Conservation (phyloP, 495 filamentous ascomycete species). For the Emericellopsis terricola region DNA sequence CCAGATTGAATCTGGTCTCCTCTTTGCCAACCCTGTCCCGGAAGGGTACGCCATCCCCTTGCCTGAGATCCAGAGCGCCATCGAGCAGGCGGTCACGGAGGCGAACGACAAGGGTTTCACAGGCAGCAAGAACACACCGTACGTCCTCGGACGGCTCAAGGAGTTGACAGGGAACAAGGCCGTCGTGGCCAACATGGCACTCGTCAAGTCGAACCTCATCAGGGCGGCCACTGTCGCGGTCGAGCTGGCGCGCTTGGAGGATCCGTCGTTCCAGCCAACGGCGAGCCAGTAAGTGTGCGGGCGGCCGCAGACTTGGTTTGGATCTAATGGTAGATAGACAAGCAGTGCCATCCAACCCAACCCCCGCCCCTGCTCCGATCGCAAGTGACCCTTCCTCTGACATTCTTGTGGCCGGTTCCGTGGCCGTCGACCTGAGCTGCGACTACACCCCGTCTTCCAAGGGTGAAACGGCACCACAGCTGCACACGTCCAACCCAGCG, state of each 20-base stretch:
- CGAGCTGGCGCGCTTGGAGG: constrained; percentile 44
- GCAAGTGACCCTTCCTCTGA: constrained; percentile 20
- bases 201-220: constrained; percentile 66
- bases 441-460: constrained; percentile 30
- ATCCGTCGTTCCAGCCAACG: not conserved
- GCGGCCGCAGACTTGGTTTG: too few species aligned
- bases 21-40: constrained; percentile 82
- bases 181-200: constrained; percentile 53
- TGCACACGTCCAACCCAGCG: constrained; percentile 77
- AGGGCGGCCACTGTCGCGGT: constrained; percentile 64
- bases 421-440: constrained; percentile 78
- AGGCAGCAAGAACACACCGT: constrained; percentile 78
- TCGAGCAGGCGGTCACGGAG: constrained; percentile 53
- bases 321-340: constrained; percentile 4
- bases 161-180: constrained; percentile 58
- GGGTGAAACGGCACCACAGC: constrained; percentile 23
- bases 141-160: constrained; percentile 64
- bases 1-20: constrained; percentile 50
- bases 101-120: constrained; percentile 48
- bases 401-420: constrained; percentile 73
- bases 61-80: constrained; percentile 51
- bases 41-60: constrained; percentile 49
- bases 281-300: constrained; percentile 1
- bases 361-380: too few species aligned
- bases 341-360: too few species aligned